Evolutionary conservation across 257 asterid species (phyloP), one percentile per base, ranked within the genome.

Genomic region (Nemophila menziesii): DNA sequence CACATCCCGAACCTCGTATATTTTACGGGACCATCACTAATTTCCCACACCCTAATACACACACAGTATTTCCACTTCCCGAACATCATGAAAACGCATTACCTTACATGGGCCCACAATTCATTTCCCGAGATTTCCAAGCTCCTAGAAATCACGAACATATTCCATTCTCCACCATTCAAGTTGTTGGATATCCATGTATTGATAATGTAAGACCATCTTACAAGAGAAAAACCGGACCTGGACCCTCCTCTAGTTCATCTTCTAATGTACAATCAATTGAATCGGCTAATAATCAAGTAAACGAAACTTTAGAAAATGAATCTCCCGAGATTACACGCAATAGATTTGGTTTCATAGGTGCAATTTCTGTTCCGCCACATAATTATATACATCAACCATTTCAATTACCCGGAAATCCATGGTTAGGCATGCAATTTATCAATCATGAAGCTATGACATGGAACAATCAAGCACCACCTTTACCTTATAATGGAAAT

Each of bases 391-490:
- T 53, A 39, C 70, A 63, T 41, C 83, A 63, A 12, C 69, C 79
- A 10, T 65, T 68, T 62, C 93, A 58, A 39, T 49, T 70, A 48
- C 80, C 81, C 13, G 75, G 78, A 15, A 56, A 68, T 60, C 79
- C 83, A 51, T 76, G 90, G 90, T 39, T 81, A 65, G 86, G 70
- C 51, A 36, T 70, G 69, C 82, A 69, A 36, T 60, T 56, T 22
- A 64, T 71, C 22, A 55, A 68, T 29, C 16, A 52, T 51, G 74
- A 68, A 60, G 24, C 63, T 49, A 64, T 57, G 42, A 46, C 72
- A 4, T 79, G 96, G 96, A n/a, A n/a, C n/a, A 49, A 70, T n/a
- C 92, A 62, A 43, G 67, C 90, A 46, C 73, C 78, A 27, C 24
- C 45, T 55, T 36, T 54, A 47, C 72, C 65, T 5, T 60, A 67